Evolutionary conservation across 192 early-diverging fungal genomes (phyloP).

Genomic region (Coemansia sp.): DNA sequence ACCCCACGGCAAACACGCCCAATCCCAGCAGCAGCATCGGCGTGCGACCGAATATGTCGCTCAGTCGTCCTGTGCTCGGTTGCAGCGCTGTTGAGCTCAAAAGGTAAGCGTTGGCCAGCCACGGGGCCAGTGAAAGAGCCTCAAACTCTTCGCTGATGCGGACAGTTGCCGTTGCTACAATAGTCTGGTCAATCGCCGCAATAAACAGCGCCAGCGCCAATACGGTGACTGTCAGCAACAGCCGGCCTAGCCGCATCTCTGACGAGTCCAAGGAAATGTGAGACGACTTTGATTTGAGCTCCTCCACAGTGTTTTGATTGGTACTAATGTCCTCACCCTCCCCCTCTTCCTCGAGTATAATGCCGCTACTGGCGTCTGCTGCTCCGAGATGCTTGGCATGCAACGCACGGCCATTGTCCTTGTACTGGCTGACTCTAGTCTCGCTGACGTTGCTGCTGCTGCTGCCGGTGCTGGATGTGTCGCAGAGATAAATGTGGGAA

Average conservation of each 20-base stretch:
- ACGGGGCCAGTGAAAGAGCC: conserved; percentile 64
- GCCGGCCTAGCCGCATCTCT: conserved; percentile 31
- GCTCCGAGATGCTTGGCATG: conserved; percentile 12
- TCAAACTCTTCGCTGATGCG: conserved; percentile 66
- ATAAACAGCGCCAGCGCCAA: conserved; percentile 64
- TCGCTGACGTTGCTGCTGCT: conserved; percentile 12
- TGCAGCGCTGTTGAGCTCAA: conserved; percentile 76
- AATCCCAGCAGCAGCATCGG: conserved; percentile 59
- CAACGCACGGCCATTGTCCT: neutral
- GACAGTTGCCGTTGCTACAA: conserved; percentile 71
- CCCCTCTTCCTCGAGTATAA: neutral
- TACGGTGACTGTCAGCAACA: conserved; percentile 37
- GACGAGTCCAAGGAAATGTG: neutral
- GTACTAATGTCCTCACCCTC: neutral
- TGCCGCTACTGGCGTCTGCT: neutral
- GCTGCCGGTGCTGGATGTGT: neutral
- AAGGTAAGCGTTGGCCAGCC: conserved; percentile 79
- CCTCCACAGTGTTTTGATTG: neutral
- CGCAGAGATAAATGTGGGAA: conserved; percentile 1
- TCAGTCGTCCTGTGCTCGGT: conserved; percentile 76
- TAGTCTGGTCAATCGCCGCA: conserved; percentile 73
- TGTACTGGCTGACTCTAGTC: neutral
- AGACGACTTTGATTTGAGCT: conserved; percentile 9
- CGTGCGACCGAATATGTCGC: conserved; percentile 85
- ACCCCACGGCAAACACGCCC: conserved; percentile 60